Evolutionary conservation across 1,284 basidiomycete genomes (phyloP).

Genomic region (Melampsora occidentalis): DNA sequence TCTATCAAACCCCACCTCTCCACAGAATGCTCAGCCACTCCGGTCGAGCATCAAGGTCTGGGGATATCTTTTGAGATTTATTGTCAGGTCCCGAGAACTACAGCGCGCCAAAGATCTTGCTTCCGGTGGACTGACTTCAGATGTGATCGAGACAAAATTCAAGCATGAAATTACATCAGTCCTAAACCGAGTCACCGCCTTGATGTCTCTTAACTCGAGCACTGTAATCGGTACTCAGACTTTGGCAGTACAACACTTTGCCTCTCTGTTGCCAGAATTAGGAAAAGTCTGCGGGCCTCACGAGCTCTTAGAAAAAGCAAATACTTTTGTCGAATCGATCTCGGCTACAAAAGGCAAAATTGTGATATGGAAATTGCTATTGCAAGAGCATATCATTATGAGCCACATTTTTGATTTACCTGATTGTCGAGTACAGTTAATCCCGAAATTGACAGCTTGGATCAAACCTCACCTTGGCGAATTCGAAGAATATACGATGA

Average conservation of each 20-base stretch:
- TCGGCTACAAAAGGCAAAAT: constrained; percentile 76
- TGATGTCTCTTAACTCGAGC: constrained; percentile 76
- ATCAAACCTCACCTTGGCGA: constrained; percentile 91
- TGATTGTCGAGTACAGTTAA: constrained; percentile 72
- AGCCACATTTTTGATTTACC: constrained; percentile 80
- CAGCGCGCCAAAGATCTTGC: constrained; percentile 70
- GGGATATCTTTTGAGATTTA: constrained; percentile 93
- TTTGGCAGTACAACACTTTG: constrained; percentile 76
- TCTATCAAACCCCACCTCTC: constrained; percentile 68
- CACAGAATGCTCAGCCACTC: constrained; percentile 72
- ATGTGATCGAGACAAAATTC: constrained; percentile 72
- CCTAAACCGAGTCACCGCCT: constrained; percentile 73
- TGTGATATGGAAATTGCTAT: constrained; percentile 85
- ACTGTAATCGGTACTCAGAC: constrained; percentile 92
- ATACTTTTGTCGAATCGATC: constrained; percentile 78
- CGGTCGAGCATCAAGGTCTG: constrained; percentile 91
- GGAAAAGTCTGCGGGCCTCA: constrained; percentile 72
- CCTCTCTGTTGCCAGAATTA: constrained; percentile 83
- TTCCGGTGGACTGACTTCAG: constrained; percentile 30
- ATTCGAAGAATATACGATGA: constrained; percentile 71
- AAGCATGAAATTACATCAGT: constrained; percentile 72
- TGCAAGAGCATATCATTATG: constrained; percentile 86
- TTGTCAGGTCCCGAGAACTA: constrained; percentile 78
- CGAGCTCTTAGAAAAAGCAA: constrained; percentile 79
- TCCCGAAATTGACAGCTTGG: constrained; percentile 86